Base-by-base conservation (phyloP, 2,329 filamentous ascomycete genomes). In the Ophiocordyceps australis region DNA sequence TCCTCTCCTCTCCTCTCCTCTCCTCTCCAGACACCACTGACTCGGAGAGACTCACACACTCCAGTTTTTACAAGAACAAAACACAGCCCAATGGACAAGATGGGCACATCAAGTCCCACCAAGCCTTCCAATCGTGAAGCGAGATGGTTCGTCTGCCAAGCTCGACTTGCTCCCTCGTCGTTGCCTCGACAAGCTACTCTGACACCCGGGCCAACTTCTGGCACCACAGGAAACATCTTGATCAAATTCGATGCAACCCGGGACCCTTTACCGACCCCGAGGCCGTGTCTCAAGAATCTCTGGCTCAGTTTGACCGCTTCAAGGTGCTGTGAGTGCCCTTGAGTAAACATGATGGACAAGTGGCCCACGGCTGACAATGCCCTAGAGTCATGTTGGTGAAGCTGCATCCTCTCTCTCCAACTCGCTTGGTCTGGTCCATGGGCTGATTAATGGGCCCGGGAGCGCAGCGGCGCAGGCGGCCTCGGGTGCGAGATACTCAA, bases 401-500 rank as follows among this genome's bases (percentile, higher is more conserved):
- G 15, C 25, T 31, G 23, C 32, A 34, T 28, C 13, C 24, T 17
- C n/a, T 9, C 14, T 24, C 22, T 23, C 32, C 18, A 16, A 9
- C 13, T 14, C 17, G 15, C 10, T 17, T 13, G 16, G 20, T 9
- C 17, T 19, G n/a, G n/a, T n/a, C n/a, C n/a, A n/a, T n/a, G n/a
- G n/a, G n/a, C n/a, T n/a, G n/a, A n/a, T n/a, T n/a, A n/a, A n/a
- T n/a, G n/a, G n/a, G n/a, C n/a, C n/a, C n/a, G n/a, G n/a, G n/a
- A 16, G 42, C 9, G 10, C 10, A 94, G 85, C 38, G 89, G 89
- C 30, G 89, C 89, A 31, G 89, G 89, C 33, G 89, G 89, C 9
- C 54, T 98, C 31, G 89, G 89, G 36, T 98, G 89, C 42, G 89
- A 98, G 48, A 92, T 98, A 23, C 59, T 98, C 27, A 98, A 98